These are phyloP conservation scores for Termitomyces sp. DNA, from an alignment of 768 basidiomycete species.

Conservation along the genomic window DNA sequence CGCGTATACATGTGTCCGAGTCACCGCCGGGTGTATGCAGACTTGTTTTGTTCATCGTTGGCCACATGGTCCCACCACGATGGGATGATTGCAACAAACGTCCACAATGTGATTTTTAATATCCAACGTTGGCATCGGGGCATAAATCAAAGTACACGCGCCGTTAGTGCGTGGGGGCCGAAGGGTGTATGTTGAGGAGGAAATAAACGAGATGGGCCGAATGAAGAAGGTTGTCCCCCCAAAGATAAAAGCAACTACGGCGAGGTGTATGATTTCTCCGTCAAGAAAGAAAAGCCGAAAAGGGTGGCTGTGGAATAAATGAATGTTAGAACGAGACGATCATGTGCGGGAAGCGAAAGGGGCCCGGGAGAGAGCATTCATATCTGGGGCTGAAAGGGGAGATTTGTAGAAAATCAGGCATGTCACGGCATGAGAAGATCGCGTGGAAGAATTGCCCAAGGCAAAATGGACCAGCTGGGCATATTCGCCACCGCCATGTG, in stretches of 20 bases:
- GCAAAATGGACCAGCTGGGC: conserved; percentile 11
- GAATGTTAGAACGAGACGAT: conserved; percentile 25
- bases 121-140: not conserved
- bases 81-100: too few species aligned
- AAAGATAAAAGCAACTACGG: too few species aligned
- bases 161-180: not conserved
- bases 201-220: too few species aligned
- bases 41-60: conserved; percentile 5
- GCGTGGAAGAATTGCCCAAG: conserved; percentile 18
- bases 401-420: conserved; percentile 24
- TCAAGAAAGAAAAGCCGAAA: conserved; percentile 16
- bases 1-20: conserved; percentile 8
- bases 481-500: conserved; percentile 34
- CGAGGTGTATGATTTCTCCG: too few species aligned
- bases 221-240: too few species aligned
- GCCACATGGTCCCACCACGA: conserved; percentile 10
- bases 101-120: too few species aligned
- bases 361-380: conserved; percentile 8
- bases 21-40: not conserved
- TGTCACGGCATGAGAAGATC: conserved; percentile 34
- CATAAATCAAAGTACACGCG: conserved; percentile 2
- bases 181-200: conserved; percentile 5
- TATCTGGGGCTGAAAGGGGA: conserved; percentile 17
- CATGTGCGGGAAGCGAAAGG: conserved; percentile 27
- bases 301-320: conserved; percentile 12